Conservation (phyloP, 2,329 filamentous ascomycete genomes). For the Exophiala xenobiotica region DNA sequence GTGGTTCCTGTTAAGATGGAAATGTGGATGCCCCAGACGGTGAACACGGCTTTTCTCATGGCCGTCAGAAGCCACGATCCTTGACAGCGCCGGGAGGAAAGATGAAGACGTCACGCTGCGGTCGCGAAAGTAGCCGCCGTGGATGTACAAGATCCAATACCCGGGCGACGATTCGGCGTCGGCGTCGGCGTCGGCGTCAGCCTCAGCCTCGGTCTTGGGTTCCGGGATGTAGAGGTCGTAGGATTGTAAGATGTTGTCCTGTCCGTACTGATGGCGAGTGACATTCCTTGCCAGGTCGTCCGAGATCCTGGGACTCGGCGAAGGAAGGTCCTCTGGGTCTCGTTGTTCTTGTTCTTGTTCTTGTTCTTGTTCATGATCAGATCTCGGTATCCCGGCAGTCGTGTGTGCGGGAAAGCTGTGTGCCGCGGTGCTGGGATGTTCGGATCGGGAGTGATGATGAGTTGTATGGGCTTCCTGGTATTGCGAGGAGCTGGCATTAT, state of each 20-base stretch:
- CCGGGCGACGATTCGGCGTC: too few species aligned
- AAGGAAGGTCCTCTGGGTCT: too few species aligned
- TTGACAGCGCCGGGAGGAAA: conserved; percentile 39
- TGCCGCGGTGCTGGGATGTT: conserved; percentile 4
- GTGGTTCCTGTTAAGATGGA: too few species aligned
- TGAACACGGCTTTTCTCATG: too few species aligned
- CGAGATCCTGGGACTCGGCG: background rate
- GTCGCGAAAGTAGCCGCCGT: conserved; percentile 52
- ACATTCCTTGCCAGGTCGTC: conserved; percentile 15
- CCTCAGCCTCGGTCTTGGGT: conserved; percentile 1
- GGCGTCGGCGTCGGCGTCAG: too few species aligned
- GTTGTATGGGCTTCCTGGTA: conserved; percentile 7
- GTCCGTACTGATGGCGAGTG: conserved; percentile 28
- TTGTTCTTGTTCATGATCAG: too few species aligned
- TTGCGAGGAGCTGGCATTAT: conserved; percentile 5
- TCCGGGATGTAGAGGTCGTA: conserved; percentile 28
- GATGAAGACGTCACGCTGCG: conserved; percentile 39
- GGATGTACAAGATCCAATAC: conserved; percentile 40
- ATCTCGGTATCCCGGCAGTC: too few species aligned
- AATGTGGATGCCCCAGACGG: too few species aligned
- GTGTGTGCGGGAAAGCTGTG: too few species aligned
- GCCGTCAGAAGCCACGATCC: conserved; percentile 33
- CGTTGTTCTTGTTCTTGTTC: too few species aligned
- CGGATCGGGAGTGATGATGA: conserved; percentile 5
- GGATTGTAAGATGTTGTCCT: conserved; percentile 30